Percentiles rank a stretch among this genome's conserved stretches.
Evolutionary conservation across 2,329 filamentous ascomycete genomes (phyloP).

Genomic region (Macrophomina tecta): DNA sequence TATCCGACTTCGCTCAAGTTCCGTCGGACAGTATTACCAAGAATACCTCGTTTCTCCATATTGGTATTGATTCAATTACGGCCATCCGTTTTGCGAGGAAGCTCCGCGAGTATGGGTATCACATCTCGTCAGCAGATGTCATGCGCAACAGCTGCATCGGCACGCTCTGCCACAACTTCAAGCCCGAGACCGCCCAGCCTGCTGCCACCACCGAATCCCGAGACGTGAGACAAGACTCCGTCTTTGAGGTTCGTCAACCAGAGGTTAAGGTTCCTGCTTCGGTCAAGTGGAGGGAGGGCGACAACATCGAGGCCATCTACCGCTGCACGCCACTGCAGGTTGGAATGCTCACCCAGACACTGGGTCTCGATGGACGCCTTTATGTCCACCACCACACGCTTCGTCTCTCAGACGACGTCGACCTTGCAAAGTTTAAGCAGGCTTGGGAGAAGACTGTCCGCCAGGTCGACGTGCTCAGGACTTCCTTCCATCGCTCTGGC

Average conservation of each 20-base stretch:
- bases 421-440: constrained; percentile 41
- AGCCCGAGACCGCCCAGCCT: background rate
- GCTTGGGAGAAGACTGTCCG: constrained; percentile 46
- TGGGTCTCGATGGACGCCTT: constrained; percentile 70
- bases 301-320: constrained; percentile 47
- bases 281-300: constrained; percentile 29
- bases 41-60: constrained; percentile 41
- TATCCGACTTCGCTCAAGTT: constrained; percentile 37
- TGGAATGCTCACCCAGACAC: constrained; percentile 67
- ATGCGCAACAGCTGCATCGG: constrained; percentile 43
- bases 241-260: constrained; percentile 8
- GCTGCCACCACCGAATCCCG: background rate
- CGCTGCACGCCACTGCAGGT: constrained; percentile 52
- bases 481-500: constrained; percentile 56
- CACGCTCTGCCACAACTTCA: constrained; percentile 28
- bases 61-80: constrained; percentile 45
- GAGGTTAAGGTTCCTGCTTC: constrained; percentile 9
- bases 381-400: constrained; percentile 49
- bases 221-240: constrained; percentile 10
- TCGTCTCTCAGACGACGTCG: constrained; percentile 38
- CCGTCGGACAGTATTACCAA: constrained; percentile 32
- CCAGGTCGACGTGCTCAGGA: constrained; percentile 46
- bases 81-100: constrained; percentile 43
- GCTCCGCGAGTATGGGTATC: constrained; percentile 37
- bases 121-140: constrained; percentile 43